phyloP scores from a whole-genome alignment of 1,284 basidiomycete genomes.

The Sporisorium reilianum region DNA sequence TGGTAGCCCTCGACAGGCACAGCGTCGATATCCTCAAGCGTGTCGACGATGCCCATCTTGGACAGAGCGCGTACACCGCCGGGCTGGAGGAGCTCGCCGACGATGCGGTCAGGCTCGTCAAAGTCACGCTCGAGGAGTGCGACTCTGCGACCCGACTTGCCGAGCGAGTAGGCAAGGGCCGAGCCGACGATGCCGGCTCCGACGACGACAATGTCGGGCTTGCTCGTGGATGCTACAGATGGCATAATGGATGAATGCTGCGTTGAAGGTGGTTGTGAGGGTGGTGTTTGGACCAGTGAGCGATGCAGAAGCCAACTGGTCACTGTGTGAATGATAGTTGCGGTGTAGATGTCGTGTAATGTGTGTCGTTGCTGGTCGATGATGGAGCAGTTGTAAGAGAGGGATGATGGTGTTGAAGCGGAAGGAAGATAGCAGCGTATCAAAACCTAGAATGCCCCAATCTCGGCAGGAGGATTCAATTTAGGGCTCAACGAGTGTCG shows the following conservation, averaged over 20 bases:
- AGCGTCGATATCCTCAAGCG: constrained; percentile 87
- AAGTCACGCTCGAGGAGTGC: constrained; percentile 76
- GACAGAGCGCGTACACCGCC: constrained; percentile 85
- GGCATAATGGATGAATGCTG: constrained; percentile 11
- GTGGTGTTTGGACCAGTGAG: constrained; percentile 25
- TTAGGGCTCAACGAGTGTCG: too few relatives aligned
- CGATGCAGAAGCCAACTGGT: constrained; percentile 25
- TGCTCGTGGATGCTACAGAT: neutral
- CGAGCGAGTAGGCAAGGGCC: constrained; percentile 63
- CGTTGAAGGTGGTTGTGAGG: neutral
- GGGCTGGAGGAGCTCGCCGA: constrained; percentile 95
- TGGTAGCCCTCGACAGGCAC: constrained; percentile 88
- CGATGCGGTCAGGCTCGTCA: constrained; percentile 92
- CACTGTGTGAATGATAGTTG: neutral
- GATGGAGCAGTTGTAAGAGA: neutral
- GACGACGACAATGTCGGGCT: constrained; percentile 62
- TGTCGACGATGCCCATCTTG: constrained; percentile 79
- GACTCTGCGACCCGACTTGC: constrained; percentile 72
- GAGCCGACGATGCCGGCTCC: constrained; percentile 68
- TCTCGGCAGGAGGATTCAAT: too few relatives aligned
- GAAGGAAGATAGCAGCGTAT: neutral
- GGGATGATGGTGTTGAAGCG: neutral
- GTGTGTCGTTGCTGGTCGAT: neutral
- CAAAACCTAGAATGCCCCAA: too few relatives aligned
- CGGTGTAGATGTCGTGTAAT: neutral